Percentiles rank a stretch among this genome's conserved stretches.
phyloP scores from a whole-genome alignment of 495 filamentous ascomycete genomes.

The Parmelia sp. region DNA sequence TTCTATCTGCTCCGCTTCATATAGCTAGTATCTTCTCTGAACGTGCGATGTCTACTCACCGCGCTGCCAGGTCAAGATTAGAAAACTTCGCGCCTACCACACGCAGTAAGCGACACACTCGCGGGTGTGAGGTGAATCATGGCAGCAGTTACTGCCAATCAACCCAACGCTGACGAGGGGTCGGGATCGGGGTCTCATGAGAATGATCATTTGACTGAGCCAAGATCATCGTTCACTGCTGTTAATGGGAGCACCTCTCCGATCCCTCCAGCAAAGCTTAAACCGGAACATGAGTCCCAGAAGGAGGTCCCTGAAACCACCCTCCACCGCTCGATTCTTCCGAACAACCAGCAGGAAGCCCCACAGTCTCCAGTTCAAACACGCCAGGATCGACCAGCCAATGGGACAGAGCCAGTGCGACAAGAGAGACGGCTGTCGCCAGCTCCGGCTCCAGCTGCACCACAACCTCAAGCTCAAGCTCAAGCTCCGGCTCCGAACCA shows the following conservation, averaged over 20 bases:
- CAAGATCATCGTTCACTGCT: slow-evolving; percentile 49
- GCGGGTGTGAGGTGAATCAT: slow-evolving; percentile 28
- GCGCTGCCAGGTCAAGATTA: slow-evolving; percentile 1
- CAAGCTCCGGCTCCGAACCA: slow-evolving; percentile 12
- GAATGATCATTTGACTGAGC: slow-evolving; percentile 38
- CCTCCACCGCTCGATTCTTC: slow-evolving; percentile 14
- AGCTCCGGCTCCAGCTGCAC: slow-evolving; percentile 16
- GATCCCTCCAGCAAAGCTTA: slow-evolving; percentile 20
- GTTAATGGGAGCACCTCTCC: slow-evolving; percentile 44
- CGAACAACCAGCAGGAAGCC: slow-evolving; percentile 26
- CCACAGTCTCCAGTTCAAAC: slow-evolving; percentile 17
- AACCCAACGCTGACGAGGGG: slow-evolving; percentile 36
- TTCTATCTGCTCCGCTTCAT: neutral
- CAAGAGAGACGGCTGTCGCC: slow-evolving; percentile 21
- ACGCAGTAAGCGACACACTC: slow-evolving; percentile 19
- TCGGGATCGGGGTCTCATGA: slow-evolving; percentile 31
- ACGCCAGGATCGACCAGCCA: slow-evolving; percentile 18
- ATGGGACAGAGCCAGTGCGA: slow-evolving; percentile 18
- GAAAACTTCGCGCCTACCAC: slow-evolving; percentile 13
- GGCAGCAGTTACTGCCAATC: slow-evolving; percentile 40
- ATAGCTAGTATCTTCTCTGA: neutral
- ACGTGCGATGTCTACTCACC: slow-evolving; percentile 4
- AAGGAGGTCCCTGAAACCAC: slow-evolving; percentile 26
- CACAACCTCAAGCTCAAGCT: slow-evolving; percentile 12
- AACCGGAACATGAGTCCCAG: slow-evolving; percentile 24